A percentile compares a stretch with the other conserved stretches of the same genome.
Conservation (phyloP, 1,139 yeast genomes). For the Debaryomyces singareniensis region DNA sequence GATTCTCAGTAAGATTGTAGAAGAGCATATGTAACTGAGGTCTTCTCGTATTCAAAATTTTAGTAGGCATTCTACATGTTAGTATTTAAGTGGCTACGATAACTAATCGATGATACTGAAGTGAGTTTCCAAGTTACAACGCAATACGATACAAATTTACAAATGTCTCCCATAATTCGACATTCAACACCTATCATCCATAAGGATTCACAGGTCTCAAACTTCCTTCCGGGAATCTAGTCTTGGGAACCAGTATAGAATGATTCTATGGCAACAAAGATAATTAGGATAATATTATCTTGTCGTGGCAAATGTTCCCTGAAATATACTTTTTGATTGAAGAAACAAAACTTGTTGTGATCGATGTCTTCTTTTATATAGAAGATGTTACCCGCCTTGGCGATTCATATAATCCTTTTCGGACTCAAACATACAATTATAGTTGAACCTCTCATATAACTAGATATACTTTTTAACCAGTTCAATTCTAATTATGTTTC, state of each 20-base stretch:
- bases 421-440: too few relatives aligned
- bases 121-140: too few relatives aligned
- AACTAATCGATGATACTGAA: too few relatives aligned
- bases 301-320: slow-evolving; percentile 72
- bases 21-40: too few relatives aligned
- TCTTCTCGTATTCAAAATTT: too few relatives aligned
- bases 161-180: slow-evolving; percentile 51
- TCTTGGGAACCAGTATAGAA: slow-evolving; percentile 34
- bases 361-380: not conserved
- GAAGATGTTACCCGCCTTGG: not conserved
- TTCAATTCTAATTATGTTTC: too few relatives aligned
- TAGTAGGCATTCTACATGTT: too few relatives aligned
- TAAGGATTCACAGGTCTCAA: slow-evolving; percentile 46
- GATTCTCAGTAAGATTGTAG: too few relatives aligned
- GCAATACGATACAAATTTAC: too few relatives aligned
- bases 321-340: slow-evolving; percentile 51
- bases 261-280: slow-evolving; percentile 55
- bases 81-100: too few relatives aligned
- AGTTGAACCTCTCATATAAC: too few relatives aligned
- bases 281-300: slow-evolving; percentile 56
- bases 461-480: too few relatives aligned
- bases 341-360: slow-evolving; percentile 17
- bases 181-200: slow-evolving; percentile 53
- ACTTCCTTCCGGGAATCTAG: slow-evolving; percentile 54
- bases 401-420: not conserved